Evolutionary conservation across 495 filamentous ascomycete genomes (phyloP), one percentile per base, ranked within the genome.

Genomic region (Thermothielavioides terrestris): DNA sequence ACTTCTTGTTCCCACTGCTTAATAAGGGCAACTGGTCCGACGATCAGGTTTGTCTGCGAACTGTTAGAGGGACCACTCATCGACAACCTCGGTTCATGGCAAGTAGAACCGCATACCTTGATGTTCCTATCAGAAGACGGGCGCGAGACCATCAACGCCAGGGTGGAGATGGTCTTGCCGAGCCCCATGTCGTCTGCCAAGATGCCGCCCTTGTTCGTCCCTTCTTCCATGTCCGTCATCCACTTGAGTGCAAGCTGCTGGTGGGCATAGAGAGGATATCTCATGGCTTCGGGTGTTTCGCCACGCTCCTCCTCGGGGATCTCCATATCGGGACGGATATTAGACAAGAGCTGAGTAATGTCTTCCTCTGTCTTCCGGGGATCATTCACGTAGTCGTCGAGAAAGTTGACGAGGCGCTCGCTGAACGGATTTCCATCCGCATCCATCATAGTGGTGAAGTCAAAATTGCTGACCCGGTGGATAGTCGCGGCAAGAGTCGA

Each of bases 151-250:
- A 98, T 86, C 27, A 98, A 75, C 2, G 92, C 82, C 20, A 98
- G 73, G 14, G 88, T 81, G 54, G 90, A 86, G 40, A 98, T 85
- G 2, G 92, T 98, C 70, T 98, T 98, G 18, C 92, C 92, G 9
- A 98, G 74, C 10, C 92, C 92, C 92, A 98, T 98, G 42, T 90
- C 88, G 60, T 94, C 88, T 4, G 86, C 89, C 39, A 92, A 75
- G 54, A 95, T 88, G 10, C 88, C 89, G 31, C 89, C 89, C 56
- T 84, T 88, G 50, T 85, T 85, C 3, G 69, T 74, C 12, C 83
- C 79, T 40, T 84, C 78, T 64, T 95, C 89, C 76, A 86, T 88
- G 6, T 79, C 73, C 57, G 82, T 84, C 72, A 94, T 77, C 89
- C 89, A 95, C 0, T 79, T 73, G 34, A 95, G 62, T 14, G 86